phyloP scores from a whole-genome alignment of 2,329 filamentous ascomycete genomes.

The Metarhizium brunneum region DNA sequence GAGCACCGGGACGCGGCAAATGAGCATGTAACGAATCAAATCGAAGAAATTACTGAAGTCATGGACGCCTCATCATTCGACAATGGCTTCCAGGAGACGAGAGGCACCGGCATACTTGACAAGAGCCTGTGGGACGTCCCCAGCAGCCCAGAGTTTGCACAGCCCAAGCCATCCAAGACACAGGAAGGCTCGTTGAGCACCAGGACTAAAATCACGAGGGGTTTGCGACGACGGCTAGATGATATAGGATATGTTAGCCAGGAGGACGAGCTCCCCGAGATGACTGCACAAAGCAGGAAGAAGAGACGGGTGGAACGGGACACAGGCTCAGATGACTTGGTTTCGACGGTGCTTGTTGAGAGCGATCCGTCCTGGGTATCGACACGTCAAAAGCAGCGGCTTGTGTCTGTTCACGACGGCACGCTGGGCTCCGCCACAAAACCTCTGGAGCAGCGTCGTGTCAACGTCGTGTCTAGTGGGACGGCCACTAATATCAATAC shows the following conservation, averaged over 20 bases:
- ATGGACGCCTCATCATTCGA: conserved; percentile 5
- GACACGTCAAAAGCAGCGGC: conserved; percentile 28
- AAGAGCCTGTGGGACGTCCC: conserved; percentile 36
- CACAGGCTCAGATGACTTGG: conserved; percentile 2
- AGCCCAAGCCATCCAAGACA: conserved; percentile 3
- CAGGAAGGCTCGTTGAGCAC: neutral
- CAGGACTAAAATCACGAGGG: conserved; percentile 11
- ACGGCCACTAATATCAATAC: conserved; percentile 27
- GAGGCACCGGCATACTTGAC: conserved; percentile 1
- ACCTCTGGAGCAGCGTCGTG: neutral
- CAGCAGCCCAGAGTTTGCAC: conserved; percentile 26
- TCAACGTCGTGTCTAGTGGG: conserved; percentile 19
- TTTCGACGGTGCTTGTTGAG: conserved; percentile 12
- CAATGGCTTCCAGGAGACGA: conserved; percentile 5
- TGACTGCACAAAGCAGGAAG: neutral
- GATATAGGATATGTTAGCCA: conserved; percentile 11
- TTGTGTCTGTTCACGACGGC: conserved; percentile 16
- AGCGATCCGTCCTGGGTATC: conserved; percentile 23
- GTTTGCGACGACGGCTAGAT: conserved; percentile 8
- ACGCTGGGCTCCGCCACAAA: conserved; percentile 10
- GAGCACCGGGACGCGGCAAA: conserved; percentile 30
- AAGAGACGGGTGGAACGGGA: conserved; percentile 3
- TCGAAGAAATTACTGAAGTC: neutral
- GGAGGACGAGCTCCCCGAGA: conserved; percentile 3
- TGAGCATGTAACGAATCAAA: conserved; percentile 6